A percentile compares a stretch with the other conserved stretches of the same genome.
Conservation (phyloP, 805 yeast species). For the Ogataea paraovalis region DNA sequence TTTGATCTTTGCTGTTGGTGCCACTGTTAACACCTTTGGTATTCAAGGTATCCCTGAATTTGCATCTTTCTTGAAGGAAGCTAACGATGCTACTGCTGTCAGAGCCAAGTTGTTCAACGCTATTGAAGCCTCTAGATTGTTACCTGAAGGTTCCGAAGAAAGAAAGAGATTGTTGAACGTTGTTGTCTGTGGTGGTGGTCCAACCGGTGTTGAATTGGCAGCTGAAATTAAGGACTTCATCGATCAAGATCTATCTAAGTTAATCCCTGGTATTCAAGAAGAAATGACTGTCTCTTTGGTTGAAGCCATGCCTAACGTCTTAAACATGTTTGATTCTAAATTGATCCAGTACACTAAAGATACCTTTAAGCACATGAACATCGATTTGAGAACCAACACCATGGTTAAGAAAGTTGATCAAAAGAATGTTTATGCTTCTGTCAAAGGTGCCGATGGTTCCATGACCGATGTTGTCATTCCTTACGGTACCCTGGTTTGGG, state of each 20-base stretch:
- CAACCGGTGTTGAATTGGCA: slow-evolving; percentile 96
- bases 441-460: slow-evolving; percentile 62
- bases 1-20: slow-evolving; percentile 88
- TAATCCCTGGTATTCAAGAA: slow-evolving; percentile 79
- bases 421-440: slow-evolving; percentile 63
- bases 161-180: slow-evolving; percentile 79
- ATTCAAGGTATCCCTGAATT: slow-evolving; percentile 88
- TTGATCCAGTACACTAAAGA: slow-evolving; percentile 74
- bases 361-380: slow-evolving; percentile 61
- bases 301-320: slow-evolving; percentile 87
- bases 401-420: slow-evolving; percentile 82
- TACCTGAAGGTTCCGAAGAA: slow-evolving; percentile 67
- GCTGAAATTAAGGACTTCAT: slow-evolving; percentile 93
- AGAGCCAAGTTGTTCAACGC: slow-evolving; percentile 78
- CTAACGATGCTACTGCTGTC: slow-evolving; percentile 78
- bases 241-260: slow-evolving; percentile 81
- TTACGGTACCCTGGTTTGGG: slow-evolving; percentile 92
- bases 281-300: slow-evolving; percentile 80
- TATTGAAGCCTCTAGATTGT: slow-evolving; percentile 79
- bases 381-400: slow-evolving; percentile 74
- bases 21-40: slow-evolving; percentile 89
- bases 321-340: slow-evolving; percentile 65
- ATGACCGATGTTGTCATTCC: slow-evolving; percentile 58
- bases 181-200: slow-evolving; percentile 96
- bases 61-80: slow-evolving; percentile 85